Evolutionary conservation across 805 yeast genomes (phyloP), one percentile per base, ranked within the genome.

Genomic region (Saccharomyces paradoxus): DNA sequence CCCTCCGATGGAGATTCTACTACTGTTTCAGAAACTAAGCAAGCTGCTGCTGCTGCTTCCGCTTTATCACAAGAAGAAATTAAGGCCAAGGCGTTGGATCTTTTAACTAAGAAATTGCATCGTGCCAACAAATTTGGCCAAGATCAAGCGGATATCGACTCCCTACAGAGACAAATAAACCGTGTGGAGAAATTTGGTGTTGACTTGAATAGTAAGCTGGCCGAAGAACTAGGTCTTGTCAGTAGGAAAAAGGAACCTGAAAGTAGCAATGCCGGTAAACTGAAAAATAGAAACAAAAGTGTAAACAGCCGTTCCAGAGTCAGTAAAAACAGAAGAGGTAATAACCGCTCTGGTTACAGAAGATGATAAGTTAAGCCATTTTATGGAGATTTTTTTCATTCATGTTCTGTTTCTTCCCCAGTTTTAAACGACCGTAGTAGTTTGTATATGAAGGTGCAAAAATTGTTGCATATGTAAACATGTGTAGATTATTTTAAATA

Each of bases 171-270:
- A 66, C 64, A 62, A 52, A 58, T 68, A 28, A 59, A 50, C 4
- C 62, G 73, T 48, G 81, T 90, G 58, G 84, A 85, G 67, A 89
- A 88, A 74, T 91, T 89, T 66, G 98, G 97, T 29, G 81, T 89
- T 50, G 86, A 83, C 57, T 67, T 77, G 37, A 83, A 83, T 55
- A 82, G 87, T 46, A 79, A 84, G 9, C 70, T 86, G 60, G 90
- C 89, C 41, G 74, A 73, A 58, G 90, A 86, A 63, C 74, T 86
- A 49, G 90, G 90, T 0, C 64, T 81, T 47, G 81, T 75, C 50
- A 74, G 48, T 57, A 12, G 54, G 60, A 46, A 24, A 10, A 46
- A 49, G 1, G 26, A 41, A 6, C 50, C 41, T 9, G 48, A 41
- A 12, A 50, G 51, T 12, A 27, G 32, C 21, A 53, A 53, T 17